Percentiles rank a stretch among this genome's conserved stretches.
Conservation (phyloP, 2,329 filamentous ascomycete genomes). For the Apiospora saccharicola region DNA sequence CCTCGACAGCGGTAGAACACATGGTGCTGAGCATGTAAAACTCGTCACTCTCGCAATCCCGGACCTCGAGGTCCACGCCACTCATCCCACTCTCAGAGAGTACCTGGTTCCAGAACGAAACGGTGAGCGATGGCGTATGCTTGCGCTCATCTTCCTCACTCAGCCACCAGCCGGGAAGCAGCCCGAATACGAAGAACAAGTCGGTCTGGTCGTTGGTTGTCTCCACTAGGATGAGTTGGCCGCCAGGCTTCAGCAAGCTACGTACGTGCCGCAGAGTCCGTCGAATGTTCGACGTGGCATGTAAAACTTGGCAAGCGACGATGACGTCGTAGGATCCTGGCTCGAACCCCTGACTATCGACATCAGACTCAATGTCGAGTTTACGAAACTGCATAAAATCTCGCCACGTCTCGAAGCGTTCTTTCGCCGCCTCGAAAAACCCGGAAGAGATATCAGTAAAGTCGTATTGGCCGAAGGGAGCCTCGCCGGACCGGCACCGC, state of each 20-base stretch:
- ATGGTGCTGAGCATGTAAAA: too few species aligned
- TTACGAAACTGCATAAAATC: slow-evolving; percentile 39
- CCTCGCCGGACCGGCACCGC: not conserved
- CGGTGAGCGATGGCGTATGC: not conserved
- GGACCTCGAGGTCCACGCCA: slow-evolving; percentile 27
- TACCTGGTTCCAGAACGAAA: slow-evolving; percentile 23
- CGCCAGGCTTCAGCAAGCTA: slow-evolving; percentile 34
- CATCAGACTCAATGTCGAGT: slow-evolving; percentile 41
- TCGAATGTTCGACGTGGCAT: slow-evolving; percentile 32
- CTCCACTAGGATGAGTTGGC: slow-evolving; percentile 35
- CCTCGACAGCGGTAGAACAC: too few species aligned
- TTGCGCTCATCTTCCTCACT: slow-evolving; percentile 26
- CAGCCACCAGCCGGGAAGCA: slow-evolving; percentile 32
- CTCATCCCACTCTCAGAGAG: slow-evolving; percentile 24
- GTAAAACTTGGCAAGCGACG: slow-evolving; percentile 36
- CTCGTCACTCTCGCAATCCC: slow-evolving; percentile 24
- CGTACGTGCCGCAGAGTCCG: slow-evolving; percentile 33
- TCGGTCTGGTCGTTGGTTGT: slow-evolving; percentile 28
- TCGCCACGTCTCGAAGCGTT: not conserved
- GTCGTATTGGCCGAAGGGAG: not conserved
- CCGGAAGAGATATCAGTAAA: not conserved
- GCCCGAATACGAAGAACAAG: slow-evolving; percentile 29
- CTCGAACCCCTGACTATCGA: slow-evolving; percentile 27
- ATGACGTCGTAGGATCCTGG: slow-evolving; percentile 36
- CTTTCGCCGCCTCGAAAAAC: not conserved